These are phyloP conservation scores for Globisporangium megalacanthum DNA, from an alignment of 352 stramenopile species.

Conservation along the genomic window DNA sequence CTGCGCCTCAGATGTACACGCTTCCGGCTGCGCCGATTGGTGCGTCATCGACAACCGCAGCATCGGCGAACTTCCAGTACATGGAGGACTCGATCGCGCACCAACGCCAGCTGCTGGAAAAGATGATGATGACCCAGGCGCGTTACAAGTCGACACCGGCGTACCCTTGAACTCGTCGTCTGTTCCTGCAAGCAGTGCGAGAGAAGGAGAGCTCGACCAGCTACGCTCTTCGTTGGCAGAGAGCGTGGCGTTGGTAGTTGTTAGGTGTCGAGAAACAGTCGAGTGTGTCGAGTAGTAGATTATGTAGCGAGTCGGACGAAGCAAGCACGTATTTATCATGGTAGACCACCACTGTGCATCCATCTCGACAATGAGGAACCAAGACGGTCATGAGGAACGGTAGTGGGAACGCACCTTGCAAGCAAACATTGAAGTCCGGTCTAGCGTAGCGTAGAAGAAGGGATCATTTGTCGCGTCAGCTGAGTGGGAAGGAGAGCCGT, in stretches of 20 bases:
- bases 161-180: constrained; percentile 1
- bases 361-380: no score
- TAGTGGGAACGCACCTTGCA: no score
- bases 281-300: not conserved
- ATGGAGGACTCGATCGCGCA: constrained; percentile 66
- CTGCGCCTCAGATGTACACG: constrained; percentile 6
- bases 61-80: constrained; percentile 23
- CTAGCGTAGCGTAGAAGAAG: no score
- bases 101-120: constrained; percentile 49
- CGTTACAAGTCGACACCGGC: constrained; percentile 18
- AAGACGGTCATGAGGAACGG: no score
- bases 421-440: no score
- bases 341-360: no score
- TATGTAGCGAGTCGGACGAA: no score
- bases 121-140: constrained; percentile 70
- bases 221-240: not conserved
- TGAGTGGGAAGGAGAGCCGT: no score
- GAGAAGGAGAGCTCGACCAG: not conserved
- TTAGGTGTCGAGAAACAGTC: not conserved
- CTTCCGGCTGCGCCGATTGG: not conserved
- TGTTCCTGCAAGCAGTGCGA: not conserved
- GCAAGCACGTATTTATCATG: no score
- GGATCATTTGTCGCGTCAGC: no score
- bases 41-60: not conserved
- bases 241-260: not conserved